Evolutionary conservation across 2,329 filamentous ascomycete species (phyloP).

Genomic region (Aspergillus fischeri): DNA sequence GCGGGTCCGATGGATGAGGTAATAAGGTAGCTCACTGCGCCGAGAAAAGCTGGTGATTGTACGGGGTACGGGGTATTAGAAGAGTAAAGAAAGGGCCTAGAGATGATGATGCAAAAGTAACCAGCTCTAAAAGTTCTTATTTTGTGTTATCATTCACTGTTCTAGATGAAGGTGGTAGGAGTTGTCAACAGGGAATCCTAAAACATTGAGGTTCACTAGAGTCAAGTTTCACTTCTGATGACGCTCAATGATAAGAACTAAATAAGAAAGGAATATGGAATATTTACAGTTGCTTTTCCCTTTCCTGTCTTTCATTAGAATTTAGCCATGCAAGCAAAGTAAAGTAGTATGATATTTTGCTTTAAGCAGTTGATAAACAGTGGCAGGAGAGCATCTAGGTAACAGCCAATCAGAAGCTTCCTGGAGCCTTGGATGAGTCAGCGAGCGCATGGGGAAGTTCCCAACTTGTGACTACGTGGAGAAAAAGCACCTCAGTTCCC

Average conservation of each 20-base stretch:
- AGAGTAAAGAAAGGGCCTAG: not conserved
- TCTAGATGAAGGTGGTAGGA: not conserved
- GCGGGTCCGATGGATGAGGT: not conserved
- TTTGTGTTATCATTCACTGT: not conserved
- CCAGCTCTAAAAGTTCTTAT: not conserved
- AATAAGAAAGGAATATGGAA: not conserved
- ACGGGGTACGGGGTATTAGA: not conserved
- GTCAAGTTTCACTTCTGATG: not conserved
- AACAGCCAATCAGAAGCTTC: not conserved
- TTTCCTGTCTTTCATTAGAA: not conserved
- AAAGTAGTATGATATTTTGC: not conserved
- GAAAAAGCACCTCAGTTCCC: constrained; percentile 10
- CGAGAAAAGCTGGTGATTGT: not conserved
- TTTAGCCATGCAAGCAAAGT: not conserved
- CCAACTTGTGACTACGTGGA: constrained; percentile 20
- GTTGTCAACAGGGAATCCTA: not conserved
- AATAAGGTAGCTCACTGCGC: not conserved
- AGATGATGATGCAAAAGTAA: not conserved
- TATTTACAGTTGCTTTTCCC: not conserved
- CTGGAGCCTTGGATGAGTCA: not conserved
- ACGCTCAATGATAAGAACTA: not conserved
- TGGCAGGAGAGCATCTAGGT: not conserved
- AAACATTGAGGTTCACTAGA: not conserved
- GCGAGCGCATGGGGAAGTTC: not conserved
- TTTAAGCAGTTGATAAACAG: not conserved